phyloP scores from a whole-genome alignment of 2,329 filamentous ascomycete species.

The Eutypella sp. region DNA sequence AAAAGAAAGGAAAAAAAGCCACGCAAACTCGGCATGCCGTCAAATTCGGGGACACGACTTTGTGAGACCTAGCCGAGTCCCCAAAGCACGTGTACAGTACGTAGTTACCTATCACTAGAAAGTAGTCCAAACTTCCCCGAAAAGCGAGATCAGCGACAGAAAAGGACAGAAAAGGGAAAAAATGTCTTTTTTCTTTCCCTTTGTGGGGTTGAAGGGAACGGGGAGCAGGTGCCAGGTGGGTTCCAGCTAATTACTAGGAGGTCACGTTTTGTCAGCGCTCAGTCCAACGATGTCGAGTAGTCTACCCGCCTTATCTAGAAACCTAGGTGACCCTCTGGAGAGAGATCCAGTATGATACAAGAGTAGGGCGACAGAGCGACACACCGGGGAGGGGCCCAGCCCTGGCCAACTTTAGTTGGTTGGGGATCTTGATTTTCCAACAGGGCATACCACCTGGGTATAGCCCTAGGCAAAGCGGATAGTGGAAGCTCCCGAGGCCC shows the following conservation, averaged over 20 bases:
- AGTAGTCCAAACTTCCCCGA: no score
- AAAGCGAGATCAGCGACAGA: no score
- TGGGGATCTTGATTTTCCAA: conserved; percentile 15
- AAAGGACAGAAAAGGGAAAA: no score
- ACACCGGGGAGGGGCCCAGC: neutral
- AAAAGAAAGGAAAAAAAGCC: no score
- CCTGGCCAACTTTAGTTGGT: conserved; percentile 15
- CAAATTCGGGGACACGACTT: conserved; percentile 9
- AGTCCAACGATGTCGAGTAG: no score
- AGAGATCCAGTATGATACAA: neutral
- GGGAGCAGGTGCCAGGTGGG: no score
- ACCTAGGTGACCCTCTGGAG: no score
- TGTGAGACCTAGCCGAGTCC: conserved; percentile 14
- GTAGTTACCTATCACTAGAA: neutral
- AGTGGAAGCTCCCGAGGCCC: conserved; percentile 25
- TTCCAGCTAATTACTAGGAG: no score
- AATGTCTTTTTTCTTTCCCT: no score
- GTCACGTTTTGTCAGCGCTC: no score
- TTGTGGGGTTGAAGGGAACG: no score
- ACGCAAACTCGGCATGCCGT: conserved; percentile 20
- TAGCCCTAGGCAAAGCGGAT: conserved; percentile 12
- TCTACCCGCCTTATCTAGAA: no score
- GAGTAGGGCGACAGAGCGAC: neutral
- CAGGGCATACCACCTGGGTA: neutral
- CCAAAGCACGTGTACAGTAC: neutral